These are phyloP conservation scores for Apostasia shenzhenica DNA, from an alignment of 106 monocot species.

Conservation along the genomic window DNA sequence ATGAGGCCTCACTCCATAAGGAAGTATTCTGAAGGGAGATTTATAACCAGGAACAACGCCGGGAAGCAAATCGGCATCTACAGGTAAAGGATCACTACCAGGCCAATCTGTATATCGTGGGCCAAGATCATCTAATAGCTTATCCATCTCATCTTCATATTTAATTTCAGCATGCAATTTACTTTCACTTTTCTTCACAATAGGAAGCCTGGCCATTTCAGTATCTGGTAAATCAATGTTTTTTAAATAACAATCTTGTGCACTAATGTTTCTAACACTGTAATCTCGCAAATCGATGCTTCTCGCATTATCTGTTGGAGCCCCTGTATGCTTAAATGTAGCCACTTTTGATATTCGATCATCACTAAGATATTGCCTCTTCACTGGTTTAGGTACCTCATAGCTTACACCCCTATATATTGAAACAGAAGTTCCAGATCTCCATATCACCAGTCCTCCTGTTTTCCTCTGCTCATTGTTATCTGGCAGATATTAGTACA, in stretches of 20 bases:
- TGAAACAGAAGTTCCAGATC: slow-evolving; percentile 88
- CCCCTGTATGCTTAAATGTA: background rate
- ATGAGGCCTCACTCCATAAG: slow-evolving; percentile 63
- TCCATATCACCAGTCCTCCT: slow-evolving; percentile 96
- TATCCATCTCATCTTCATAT: slow-evolving; percentile 74
- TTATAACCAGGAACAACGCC: slow-evolving; percentile 60
- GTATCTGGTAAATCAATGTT: background rate
- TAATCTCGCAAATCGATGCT: background rate
- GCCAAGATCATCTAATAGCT: slow-evolving; percentile 73
- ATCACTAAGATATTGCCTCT: slow-evolving; percentile 18
- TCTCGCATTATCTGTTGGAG: background rate
- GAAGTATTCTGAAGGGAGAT: slow-evolving; percentile 82
- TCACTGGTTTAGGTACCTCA: slow-evolving; percentile 40
- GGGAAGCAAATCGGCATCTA: slow-evolving; percentile 96
- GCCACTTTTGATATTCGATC: slow-evolving; percentile 10
- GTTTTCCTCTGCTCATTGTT: slow-evolving; percentile 73
- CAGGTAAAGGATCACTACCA: slow-evolving; percentile 78
- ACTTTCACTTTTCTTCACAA: slow-evolving; percentile 15
- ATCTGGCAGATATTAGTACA: slow-evolving; percentile 6
- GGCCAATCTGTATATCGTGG: slow-evolving; percentile 87
- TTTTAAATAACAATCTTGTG: background rate
- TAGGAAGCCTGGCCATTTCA: background rate
- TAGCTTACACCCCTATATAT: slow-evolving; percentile 79
- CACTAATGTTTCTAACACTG: background rate
- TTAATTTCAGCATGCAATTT: slow-evolving; percentile 31